A percentile compares a stretch with the other conserved stretches of the same genome.
phyloP scores from a whole-genome alignment of 1,139 yeast species.

The Kluyveromyces marxianus region DNA sequence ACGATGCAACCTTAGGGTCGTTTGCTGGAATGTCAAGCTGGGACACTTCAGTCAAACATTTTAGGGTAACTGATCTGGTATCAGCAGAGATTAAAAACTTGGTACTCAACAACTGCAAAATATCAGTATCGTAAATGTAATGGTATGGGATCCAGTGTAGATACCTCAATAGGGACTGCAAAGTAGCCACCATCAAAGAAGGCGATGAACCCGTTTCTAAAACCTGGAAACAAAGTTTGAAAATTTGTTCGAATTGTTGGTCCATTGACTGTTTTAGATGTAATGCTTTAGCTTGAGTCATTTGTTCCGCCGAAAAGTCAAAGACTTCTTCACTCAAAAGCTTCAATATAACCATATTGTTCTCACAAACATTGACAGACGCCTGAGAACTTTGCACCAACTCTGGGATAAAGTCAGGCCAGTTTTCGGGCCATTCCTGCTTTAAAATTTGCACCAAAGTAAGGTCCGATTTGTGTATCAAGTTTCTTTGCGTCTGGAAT shows the following conservation, averaged over 20 bases:
- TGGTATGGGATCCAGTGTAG: slow-evolving; percentile 92
- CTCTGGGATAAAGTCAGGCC: slow-evolving; percentile 97
- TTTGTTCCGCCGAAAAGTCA: slow-evolving; percentile 87
- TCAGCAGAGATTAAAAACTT: slow-evolving; percentile 75
- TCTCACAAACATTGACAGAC: slow-evolving; percentile 90
- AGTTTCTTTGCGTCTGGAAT: slow-evolving; percentile 67
- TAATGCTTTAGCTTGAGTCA: slow-evolving; percentile 92
- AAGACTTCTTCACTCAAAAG: slow-evolving; percentile 91
- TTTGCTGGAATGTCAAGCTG: slow-evolving; percentile 54
- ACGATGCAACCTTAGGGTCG: slow-evolving; percentile 40
- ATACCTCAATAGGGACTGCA: slow-evolving; percentile 75
- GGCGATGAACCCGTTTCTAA: slow-evolving; percentile 82
- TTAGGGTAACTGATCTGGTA: slow-evolving; percentile 76
- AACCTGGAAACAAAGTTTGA: slow-evolving; percentile 86
- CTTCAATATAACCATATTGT: slow-evolving; percentile 87
- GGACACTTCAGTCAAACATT: slow-evolving; percentile 88
- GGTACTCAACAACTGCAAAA: slow-evolving; percentile 61
- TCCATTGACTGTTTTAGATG: slow-evolving; percentile 77
- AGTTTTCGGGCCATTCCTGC: slow-evolving; percentile 98
- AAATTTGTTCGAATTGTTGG: slow-evolving; percentile 87
- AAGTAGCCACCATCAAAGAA: slow-evolving; percentile 75
- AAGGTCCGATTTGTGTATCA: slow-evolving; percentile 87
- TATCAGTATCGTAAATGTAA: slow-evolving; percentile 80
- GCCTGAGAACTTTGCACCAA: slow-evolving; percentile 78
- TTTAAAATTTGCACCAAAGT: slow-evolving; percentile 89